Evolutionary conservation across 192 early-diverging fungal genomes (phyloP), one percentile per base, ranked within the genome.

Genomic region (Lunasporangiospora selenospora): DNA sequence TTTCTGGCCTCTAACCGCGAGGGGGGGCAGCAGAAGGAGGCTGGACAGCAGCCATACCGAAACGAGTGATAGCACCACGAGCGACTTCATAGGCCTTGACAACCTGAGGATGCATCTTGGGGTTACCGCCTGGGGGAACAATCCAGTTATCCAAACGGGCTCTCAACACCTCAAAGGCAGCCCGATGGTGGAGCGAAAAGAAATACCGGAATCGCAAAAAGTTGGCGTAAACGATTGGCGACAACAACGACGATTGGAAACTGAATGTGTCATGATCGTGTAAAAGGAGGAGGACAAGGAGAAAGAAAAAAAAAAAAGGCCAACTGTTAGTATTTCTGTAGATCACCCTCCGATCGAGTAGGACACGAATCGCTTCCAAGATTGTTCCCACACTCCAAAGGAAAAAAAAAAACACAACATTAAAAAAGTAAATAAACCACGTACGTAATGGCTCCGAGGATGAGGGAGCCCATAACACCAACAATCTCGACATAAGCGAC

Each of bases 171-270:
- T 58, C 29, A 45, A 86, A 83, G 3, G 78, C 75, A 34, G 63
- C 59, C 37, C 77, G 73, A 9, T 78, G 80, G 55, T 82, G 82
- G 29, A 83, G 52, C 30, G 81, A 85, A 42, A 90, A 81, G 75
- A 86, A 78, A 66, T 83, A 90, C 24, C 92, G 75, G 80, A 92
- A 89, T 23, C 84, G 80, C 59, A 94, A 71, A 70, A 92, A 92
- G 58, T 90, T 85, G 34, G 73, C 77, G 55, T 85, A 92, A 12
- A 92, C 49, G 29, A 94, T 50, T 36, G 79, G 78, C 15, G 80
- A 82, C 55, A 85, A 62, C 46, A 90, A 76, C 8, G 81, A 63
- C 19, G 71, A 58, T 19, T 83, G 40, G 79, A 77, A 69, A 26
- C 73, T 69, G 77, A n/a, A n/a, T n/a, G n/a, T n/a, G n/a, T n/a